phyloP scores from a whole-genome alignment of 2,329 filamentous ascomycete species.

The Alternaria postmessia region DNA sequence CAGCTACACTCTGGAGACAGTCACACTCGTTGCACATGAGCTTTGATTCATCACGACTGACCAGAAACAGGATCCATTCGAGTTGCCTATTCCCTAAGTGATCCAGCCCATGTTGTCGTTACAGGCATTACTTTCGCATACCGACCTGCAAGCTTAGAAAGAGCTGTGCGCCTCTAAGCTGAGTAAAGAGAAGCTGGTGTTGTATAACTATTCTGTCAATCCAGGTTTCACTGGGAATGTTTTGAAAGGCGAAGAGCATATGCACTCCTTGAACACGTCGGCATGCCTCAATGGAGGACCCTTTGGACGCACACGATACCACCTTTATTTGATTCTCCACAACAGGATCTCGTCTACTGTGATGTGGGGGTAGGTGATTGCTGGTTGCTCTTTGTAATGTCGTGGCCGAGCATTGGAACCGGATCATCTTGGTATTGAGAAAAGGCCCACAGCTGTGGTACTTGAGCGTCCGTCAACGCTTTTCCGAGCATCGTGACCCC shows the following conservation, averaged over 20 bases:
- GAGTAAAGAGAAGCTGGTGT: too few species aligned
- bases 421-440: conserved; percentile 33
- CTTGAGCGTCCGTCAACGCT: conserved; percentile 53
- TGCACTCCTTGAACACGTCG: conserved; percentile 18
- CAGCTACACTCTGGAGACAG: not conserved
- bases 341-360: conserved; percentile 53
- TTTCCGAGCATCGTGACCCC: conserved; percentile 61
- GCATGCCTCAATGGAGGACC: conserved; percentile 3
- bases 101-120: not conserved
- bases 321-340: conserved; percentile 54
- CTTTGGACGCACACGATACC: conserved; percentile 1
- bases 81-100: not conserved
- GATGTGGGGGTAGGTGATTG: conserved; percentile 59
- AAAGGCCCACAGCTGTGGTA: conserved; percentile 27
- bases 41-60: not conserved
- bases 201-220: too few species aligned
- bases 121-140: not conserved
- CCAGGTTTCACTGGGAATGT: not conserved
- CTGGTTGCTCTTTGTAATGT: conserved; percentile 31
- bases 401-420: conserved; percentile 32
- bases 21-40: not conserved
- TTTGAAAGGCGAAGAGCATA: not conserved
- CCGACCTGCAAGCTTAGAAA: not conserved
- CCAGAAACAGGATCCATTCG: not conserved
- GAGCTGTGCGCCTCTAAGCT: not conserved